These are phyloP conservation scores for Clonostachys chloroleuca DNA, from an alignment of 2,329 filamentous ascomycete genomes.

Conservation along the genomic window DNA sequence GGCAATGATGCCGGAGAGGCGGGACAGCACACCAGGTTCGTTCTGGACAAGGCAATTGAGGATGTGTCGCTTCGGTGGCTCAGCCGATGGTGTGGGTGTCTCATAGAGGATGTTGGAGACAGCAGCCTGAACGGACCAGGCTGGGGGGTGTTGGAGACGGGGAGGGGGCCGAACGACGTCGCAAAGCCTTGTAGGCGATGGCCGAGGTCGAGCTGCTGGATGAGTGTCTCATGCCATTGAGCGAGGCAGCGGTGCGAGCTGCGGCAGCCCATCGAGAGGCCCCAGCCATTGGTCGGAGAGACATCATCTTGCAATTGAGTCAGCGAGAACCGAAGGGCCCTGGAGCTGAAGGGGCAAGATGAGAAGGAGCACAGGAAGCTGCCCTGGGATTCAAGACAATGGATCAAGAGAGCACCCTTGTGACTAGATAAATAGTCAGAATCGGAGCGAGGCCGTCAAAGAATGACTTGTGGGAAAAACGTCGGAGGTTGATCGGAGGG, in stretches of 20 bases:
- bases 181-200: constrained; percentile 94
- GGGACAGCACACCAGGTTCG: constrained; percentile 94
- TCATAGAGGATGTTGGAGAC: constrained; percentile 99
- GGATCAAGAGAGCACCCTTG: background rate
- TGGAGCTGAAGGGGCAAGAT: constrained; percentile 5
- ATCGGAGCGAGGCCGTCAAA: background rate
- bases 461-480: too few species aligned
- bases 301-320: constrained; percentile 31
- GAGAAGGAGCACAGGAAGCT: too few species aligned
- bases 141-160: constrained; percentile 72
- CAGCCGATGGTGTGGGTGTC: constrained; percentile 78
- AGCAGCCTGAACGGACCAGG: constrained; percentile 88
- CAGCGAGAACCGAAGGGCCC: constrained; percentile 8
- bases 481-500: too few species aligned
- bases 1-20: constrained; percentile 92
- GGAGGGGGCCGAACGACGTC: constrained; percentile 84
- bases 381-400: too few species aligned
- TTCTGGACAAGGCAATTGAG: constrained; percentile 99
- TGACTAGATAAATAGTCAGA: background rate
- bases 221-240: constrained; percentile 28
- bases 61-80: constrained; percentile 88
- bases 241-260: constrained; percentile 2
- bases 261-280: constrained; percentile 25
- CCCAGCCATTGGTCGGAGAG: constrained; percentile 26
- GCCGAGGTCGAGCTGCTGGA: constrained; percentile 80